These are phyloP conservation scores for Bipolaris sorokiniana DNA, from an alignment of 2,329 filamentous ascomycete species.

Conservation along the genomic window DNA sequence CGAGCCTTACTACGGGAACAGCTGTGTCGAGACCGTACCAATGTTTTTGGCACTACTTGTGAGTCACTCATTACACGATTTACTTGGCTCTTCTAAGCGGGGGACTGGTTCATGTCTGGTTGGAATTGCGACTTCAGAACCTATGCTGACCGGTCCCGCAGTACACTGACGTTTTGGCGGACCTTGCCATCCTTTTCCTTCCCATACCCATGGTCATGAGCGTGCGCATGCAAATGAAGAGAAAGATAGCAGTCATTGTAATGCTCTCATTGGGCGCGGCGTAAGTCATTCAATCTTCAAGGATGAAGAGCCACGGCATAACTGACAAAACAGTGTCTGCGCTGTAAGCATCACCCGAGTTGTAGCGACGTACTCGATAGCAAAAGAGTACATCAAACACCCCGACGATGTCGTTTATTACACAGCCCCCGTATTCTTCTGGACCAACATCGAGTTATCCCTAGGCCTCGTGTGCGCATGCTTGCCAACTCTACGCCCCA, in stretches of 20 bases:
- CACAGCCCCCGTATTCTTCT: conserved; percentile 37
- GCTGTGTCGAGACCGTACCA: conserved; percentile 30
- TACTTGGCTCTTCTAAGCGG: neutral
- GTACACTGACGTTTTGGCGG: conserved; percentile 30
- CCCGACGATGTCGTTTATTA: conserved; percentile 33
- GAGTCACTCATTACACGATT: neutral
- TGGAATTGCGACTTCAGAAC: neutral
- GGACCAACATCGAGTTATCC: conserved; percentile 39
- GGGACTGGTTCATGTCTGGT: neutral
- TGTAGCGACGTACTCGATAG: conserved; percentile 27
- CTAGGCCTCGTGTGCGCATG: conserved; percentile 34
- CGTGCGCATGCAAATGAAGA: conserved; percentile 25
- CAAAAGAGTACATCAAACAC: conserved; percentile 27
- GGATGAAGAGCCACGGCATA: neutral
- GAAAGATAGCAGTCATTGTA: conserved; percentile 29
- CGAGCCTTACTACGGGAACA: conserved; percentile 34
- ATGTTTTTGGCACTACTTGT: conserved; percentile 33
- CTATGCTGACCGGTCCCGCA: conserved; percentile 7
- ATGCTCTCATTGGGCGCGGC: conserved; percentile 32
- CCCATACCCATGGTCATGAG: conserved; percentile 36
- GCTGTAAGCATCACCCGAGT: conserved; percentile 32
- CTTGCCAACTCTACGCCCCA: conserved; percentile 34
- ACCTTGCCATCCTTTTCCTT: conserved; percentile 31
- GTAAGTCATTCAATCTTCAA: conserved; percentile 12
- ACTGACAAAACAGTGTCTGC: conserved; percentile 24